Conservation (phyloP, 108 stramenopile genomes). For the Nitzschia sp. region DNA sequence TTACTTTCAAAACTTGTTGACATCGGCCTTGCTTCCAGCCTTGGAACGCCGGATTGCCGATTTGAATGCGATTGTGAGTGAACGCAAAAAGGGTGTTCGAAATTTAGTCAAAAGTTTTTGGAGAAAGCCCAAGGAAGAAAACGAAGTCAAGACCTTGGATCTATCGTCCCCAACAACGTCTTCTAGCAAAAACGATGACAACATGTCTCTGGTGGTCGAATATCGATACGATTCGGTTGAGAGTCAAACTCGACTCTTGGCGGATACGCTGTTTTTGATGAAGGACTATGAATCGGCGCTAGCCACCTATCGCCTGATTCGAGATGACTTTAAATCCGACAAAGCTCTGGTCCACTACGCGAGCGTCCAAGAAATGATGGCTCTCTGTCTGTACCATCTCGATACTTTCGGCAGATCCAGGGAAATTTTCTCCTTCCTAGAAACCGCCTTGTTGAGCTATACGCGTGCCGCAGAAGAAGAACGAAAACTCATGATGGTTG, state of each 20-base stretch:
- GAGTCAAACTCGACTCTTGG: conserved; percentile 82
- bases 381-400: conserved; percentile 65
- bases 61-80: conserved; percentile 77
- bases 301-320: conserved; percentile 70
- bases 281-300: conserved; percentile 81
- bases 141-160: not conserved
- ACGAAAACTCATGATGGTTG: conserved; percentile 11
- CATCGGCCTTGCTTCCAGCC: conserved; percentile 58
- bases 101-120: conserved; percentile 86
- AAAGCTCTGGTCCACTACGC: conserved; percentile 72
- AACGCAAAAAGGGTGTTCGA: conserved; percentile 83
- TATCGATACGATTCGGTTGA: conserved; percentile 86
- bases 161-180: not conserved
- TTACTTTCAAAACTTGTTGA: conserved; percentile 62
- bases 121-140: conserved; percentile 68
- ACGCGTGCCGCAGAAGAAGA: conserved; percentile 81
- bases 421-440: conserved; percentile 52
- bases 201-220: conserved; percentile 14
- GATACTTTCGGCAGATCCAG: conserved; percentile 48
- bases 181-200: not conserved
- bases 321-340: conserved; percentile 89
- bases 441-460: conserved; percentile 74
- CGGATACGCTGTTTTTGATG: conserved; percentile 86
- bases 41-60: conserved; percentile 80
- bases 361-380: conserved; percentile 85